Evolutionary conservation across 2,329 filamentous ascomycete species (phyloP).

Genomic region (Pseudogymnoascus sp.): DNA sequence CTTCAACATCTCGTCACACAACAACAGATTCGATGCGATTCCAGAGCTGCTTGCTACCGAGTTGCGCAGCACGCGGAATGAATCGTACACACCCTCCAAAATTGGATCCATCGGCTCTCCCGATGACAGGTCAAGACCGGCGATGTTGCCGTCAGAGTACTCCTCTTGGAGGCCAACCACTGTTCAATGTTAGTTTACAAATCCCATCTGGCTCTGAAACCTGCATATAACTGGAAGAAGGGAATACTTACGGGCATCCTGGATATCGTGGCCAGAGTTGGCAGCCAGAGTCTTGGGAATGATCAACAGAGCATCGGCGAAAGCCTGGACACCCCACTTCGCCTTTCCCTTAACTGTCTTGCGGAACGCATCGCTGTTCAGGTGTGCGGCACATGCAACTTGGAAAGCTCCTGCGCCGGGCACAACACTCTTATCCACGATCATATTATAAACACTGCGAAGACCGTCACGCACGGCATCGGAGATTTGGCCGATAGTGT

Average conservation of each 20-base stretch:
- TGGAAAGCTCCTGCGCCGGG: conserved; percentile 95
- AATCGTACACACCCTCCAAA: conserved; percentile 88
- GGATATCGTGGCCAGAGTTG: conserved; percentile 93
- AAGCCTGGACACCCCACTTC: conserved; percentile 90
- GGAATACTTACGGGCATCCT: conserved; percentile 72
- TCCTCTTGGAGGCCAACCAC: conserved; percentile 86
- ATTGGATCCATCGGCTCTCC: conserved; percentile 94
- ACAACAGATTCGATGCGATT: conserved; percentile 87
- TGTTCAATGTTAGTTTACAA: conserved; percentile 32
- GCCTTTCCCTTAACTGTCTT: conserved; percentile 96
- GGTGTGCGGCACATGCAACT: conserved; percentile 79
- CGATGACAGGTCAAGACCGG: conserved; percentile 77
- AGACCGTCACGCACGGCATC: conserved; percentile 94
- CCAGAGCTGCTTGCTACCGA: conserved; percentile 88
- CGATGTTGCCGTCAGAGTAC: conserved; percentile 71
- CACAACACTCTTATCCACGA: conserved; percentile 94
- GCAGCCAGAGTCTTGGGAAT: conserved; percentile 97
- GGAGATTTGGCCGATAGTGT: conserved; percentile 94
- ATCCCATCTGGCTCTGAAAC: not conserved
- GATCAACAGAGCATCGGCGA: conserved; percentile 87
- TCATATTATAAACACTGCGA: conserved; percentile 97
- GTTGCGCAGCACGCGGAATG: conserved; percentile 90
- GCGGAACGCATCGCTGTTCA: conserved; percentile 77
- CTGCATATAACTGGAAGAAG: conserved; percentile 10
- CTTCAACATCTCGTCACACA: conserved; percentile 97